Evolutionary conservation across 768 basidiomycete genomes (phyloP).

Genomic region (Clavaria fumosa): DNA sequence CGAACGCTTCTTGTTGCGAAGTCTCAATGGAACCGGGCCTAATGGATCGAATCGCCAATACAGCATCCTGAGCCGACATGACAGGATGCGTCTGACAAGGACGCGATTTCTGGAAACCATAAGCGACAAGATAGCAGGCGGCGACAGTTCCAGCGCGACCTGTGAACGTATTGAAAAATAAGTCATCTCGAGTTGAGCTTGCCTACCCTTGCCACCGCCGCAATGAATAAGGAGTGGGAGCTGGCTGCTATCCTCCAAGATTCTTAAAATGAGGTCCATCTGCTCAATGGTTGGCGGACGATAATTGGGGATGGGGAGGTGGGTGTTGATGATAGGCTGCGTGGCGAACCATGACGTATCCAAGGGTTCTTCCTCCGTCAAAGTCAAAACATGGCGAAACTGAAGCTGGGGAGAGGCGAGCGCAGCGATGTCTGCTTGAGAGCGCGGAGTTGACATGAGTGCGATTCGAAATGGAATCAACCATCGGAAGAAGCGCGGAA

Average conservation of each 20-base stretch:
- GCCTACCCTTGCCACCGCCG: conserved; percentile 40
- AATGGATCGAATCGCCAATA: conserved; percentile 29
- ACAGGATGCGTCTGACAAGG: conserved; percentile 28
- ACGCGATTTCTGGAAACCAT: conserved; percentile 33
- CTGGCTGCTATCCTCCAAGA: conserved; percentile 30
- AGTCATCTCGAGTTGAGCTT: not conserved
- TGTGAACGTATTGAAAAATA: not conserved
- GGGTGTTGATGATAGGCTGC: conserved; percentile 33
- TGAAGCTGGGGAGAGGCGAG: conserved; percentile 33
- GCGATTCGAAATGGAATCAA: conserved; percentile 42
- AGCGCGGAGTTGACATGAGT: conserved; percentile 43
- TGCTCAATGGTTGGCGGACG: conserved; percentile 42
- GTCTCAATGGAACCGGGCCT: conserved; percentile 47
- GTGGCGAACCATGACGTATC: conserved; percentile 29
- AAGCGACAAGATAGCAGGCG: conserved; percentile 43
- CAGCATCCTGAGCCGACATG: conserved; percentile 33
- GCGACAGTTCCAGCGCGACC: conserved; percentile 41
- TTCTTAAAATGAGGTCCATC: conserved; percentile 37
- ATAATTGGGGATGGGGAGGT: conserved; percentile 39
- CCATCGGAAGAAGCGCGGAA: conserved; percentile 51
- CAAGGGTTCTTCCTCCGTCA: conserved; percentile 43
- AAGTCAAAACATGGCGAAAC: conserved; percentile 40
- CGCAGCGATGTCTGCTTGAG: conserved; percentile 31
- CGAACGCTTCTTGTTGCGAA: conserved; percentile 38
- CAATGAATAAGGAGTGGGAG: conserved; percentile 42